A percentile compares a stretch with the other conserved stretches of the same genome.
phyloP scores from a whole-genome alignment of 495 filamentous ascomycete genomes.

The Neurospora tetraspora region DNA sequence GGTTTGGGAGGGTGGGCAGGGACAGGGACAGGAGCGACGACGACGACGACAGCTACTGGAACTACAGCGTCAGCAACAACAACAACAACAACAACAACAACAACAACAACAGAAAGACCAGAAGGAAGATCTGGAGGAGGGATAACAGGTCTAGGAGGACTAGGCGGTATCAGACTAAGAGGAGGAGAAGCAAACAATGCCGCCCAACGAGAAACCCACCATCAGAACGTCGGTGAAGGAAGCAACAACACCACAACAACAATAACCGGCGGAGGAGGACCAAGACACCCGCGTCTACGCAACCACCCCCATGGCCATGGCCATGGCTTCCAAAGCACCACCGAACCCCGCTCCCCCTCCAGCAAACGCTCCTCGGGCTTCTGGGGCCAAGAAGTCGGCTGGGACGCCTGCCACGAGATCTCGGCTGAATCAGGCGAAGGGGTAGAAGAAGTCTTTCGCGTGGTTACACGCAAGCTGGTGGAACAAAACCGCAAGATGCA shows the following conservation, averaged over 20 bases:
- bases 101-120: background rate
- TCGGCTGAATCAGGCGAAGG: conserved; percentile 90
- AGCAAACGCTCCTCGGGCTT: conserved; percentile 75
- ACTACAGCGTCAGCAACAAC: background rate
- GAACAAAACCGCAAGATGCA: conserved; percentile 73
- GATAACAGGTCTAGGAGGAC: background rate
- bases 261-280: background rate
- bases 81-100: background rate
- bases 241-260: background rate
- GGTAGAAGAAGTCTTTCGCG: conserved; percentile 93
- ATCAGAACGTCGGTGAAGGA: background rate
- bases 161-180: background rate
- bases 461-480: conserved; percentile 88
- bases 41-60: background rate
- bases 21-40: conserved; percentile 5
- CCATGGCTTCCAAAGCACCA: conserved; percentile 9
- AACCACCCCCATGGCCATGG: background rate
- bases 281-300: background rate
- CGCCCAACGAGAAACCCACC: background rate
- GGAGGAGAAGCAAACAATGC: background rate
- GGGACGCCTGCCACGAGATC: conserved; percentile 97
- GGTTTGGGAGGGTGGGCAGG: background rate
- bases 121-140: background rate
- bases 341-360: conserved; percentile 51
- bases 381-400: conserved; percentile 86